Base-by-base conservation (phyloP, 2,329 filamentous ascomycete genomes). In the Xylariaceae sp. region DNA sequence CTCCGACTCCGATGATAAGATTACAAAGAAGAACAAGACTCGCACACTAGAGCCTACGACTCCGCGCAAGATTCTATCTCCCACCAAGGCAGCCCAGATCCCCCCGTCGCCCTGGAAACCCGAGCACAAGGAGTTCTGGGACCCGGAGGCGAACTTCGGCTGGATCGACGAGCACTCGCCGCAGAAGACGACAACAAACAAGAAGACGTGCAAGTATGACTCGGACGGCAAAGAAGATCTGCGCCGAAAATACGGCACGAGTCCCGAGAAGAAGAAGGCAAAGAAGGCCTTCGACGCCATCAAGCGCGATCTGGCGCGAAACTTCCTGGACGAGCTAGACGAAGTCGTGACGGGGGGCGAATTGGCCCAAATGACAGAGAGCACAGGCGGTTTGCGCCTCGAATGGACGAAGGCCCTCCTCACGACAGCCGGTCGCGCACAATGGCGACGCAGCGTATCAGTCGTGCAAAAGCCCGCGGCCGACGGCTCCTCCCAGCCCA, bases 371-470 rank as follows among this genome's bases (percentile, higher is more conserved):
- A 77, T 92, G 17, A 79, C 88, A 0, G 76, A 78, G 1, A 73
- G 78, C 0, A 89, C 88, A 0, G 89, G 89, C 15, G 90, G 90
- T 0, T 80, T 93, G 51, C 82, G 82, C 58, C 78, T 93, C 44
- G 74, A 83, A 49, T 94, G 90, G 90, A 86, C 81, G 61, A 90
- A 88, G 66, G 90, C 84, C n/a, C 82, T 94, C 55, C 89, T 88
- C 70, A 88, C 88, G 1, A 93, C 90, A 0, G 90, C 90, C 11
- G 90, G 90, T 0, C 81, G 88, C 47, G 89, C 89, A 34, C 87
- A 84, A 67, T 91, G 88, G 88, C 85, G 81, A 65, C 80, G 83
- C 18, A 86, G 87, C 68, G 82, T 79, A 10, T 72, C 80, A 11
- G 61, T 64, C 37, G 37, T 42, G 7, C 64, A 61, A 2, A 70